Conservation (phyloP, 768 basidiomycete species). For the Kondoa subrosea region DNA sequence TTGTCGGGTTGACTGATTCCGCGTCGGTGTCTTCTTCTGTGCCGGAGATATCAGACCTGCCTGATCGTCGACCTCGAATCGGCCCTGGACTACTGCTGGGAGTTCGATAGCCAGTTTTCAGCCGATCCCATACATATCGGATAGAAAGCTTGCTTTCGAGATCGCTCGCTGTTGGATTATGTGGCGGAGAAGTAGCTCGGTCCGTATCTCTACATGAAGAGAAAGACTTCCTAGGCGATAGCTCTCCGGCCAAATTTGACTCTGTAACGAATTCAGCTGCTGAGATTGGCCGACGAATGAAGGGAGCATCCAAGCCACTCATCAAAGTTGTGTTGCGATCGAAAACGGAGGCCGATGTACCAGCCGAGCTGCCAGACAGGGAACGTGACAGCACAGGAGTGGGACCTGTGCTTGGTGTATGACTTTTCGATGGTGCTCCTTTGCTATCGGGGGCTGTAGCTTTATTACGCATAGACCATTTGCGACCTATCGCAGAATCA, state of each 20-base stretch:
- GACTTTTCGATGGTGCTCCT: neutral
- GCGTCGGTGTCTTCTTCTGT: neutral
- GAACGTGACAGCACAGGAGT: neutral
- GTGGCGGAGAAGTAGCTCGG: neutral
- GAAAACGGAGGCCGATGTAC: neutral
- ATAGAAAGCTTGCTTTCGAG: conserved; percentile 4
- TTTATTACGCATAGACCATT: neutral
- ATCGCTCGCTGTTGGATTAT: conserved; percentile 1
- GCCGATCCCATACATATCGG: conserved; percentile 2
- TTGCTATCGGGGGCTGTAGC: neutral
- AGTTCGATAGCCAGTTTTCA: conserved; percentile 15
- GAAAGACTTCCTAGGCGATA: conserved; percentile 4
- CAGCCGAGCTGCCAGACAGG: neutral
- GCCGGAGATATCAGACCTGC: neutral
- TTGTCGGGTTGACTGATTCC: neutral
- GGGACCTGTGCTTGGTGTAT: neutral
- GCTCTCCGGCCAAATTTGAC: neutral
- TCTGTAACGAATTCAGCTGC: neutral
- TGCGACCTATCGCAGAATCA: conserved; percentile 5
- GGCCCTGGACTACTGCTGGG: neutral
- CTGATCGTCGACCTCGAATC: neutral
- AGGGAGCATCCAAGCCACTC: neutral
- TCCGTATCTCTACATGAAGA: neutral
- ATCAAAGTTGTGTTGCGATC: neutral
- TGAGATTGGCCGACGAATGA: neutral